Evolutionary conservation across 805 yeast species (phyloP).

Genomic region (Candida sonorensis): DNA sequence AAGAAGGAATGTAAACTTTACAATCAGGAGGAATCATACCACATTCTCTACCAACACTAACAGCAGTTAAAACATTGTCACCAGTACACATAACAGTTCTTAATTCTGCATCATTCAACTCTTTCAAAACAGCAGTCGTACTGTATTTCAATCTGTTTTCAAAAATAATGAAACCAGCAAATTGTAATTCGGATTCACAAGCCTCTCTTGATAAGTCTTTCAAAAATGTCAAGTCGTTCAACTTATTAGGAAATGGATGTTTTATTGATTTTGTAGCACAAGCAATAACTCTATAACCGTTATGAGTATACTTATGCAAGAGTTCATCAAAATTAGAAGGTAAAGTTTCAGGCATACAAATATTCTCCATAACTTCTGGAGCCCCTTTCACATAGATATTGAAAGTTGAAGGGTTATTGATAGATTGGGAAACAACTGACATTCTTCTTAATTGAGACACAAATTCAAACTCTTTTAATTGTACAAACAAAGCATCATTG

Average conservation of each 20-base stretch:
- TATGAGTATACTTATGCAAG: slow-evolving; percentile 80
- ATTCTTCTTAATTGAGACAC: slow-evolving; percentile 79
- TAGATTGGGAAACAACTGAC: slow-evolving; percentile 67
- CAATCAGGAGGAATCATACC: slow-evolving; percentile 44
- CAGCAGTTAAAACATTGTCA: slow-evolving; percentile 89
- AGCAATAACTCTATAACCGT: slow-evolving; percentile 93
- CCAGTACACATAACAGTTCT: slow-evolving; percentile 97
- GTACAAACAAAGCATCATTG: slow-evolving; percentile 27
- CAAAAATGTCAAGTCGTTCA: slow-evolving; percentile 40
- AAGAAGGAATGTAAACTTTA: slow-evolving; percentile 57
- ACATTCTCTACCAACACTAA: slow-evolving; percentile 87
- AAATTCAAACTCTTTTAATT: slow-evolving; percentile 66
- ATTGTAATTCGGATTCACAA: slow-evolving; percentile 62
- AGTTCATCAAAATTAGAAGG: slow-evolving; percentile 72
- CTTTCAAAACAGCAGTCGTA: slow-evolving; percentile 53
- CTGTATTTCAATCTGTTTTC: slow-evolving; percentile 81
- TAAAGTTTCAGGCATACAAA: slow-evolving; percentile 64
- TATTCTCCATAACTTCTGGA: slow-evolving; percentile 82
- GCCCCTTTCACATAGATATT: slow-evolving; percentile 86
- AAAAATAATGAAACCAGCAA: slow-evolving; percentile 85
- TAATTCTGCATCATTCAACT: slow-evolving; percentile 60
- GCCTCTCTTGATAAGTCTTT: slow-evolving; percentile 50
- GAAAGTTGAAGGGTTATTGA: slow-evolving; percentile 22
- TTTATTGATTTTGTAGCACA: slow-evolving; percentile 57
- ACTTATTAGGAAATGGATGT: slow-evolving; percentile 8